Percentiles rank a stretch among this genome's conserved stretches.
Conservation (phyloP, 169 alveolate genomes). For the Babesia ovis region DNA sequence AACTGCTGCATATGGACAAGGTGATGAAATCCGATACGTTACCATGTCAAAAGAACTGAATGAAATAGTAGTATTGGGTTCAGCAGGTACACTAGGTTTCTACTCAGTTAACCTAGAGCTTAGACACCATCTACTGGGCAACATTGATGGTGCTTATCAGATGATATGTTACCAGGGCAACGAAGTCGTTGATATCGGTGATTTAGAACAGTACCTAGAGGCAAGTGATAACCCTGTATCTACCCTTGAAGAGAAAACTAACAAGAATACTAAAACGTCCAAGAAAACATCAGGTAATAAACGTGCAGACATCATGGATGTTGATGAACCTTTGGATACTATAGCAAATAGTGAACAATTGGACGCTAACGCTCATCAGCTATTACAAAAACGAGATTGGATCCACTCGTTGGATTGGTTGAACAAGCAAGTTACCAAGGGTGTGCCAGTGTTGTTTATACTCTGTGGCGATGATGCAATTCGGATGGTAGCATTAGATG, state of each 20-base stretch:
- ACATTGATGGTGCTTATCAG: constrained; percentile 51
- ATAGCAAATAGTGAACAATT: not conserved
- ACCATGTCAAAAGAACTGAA: constrained; percentile 2
- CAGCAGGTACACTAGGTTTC: constrained; percentile 26
- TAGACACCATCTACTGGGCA: constrained; percentile 26
- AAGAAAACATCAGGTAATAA: not conserved
- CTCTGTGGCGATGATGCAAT: constrained; percentile 63
- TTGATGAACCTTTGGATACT: not conserved
- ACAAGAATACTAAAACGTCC: not conserved
- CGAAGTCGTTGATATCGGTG: not conserved
- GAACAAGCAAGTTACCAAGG: constrained; percentile 3
- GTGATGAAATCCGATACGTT: constrained; percentile 17
- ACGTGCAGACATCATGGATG: constrained; percentile 2
- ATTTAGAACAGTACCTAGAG: not conserved
- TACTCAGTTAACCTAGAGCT: constrained; percentile 34
- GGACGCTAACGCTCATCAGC: not conserved
- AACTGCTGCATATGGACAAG: constrained; percentile 41
- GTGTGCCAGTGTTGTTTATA: constrained; percentile 22
- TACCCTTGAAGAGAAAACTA: not conserved
- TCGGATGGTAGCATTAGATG: constrained; percentile 50
- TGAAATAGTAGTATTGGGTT: constrained; percentile 28
- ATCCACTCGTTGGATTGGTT: constrained; percentile 28
- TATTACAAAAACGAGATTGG: constrained; percentile 9
- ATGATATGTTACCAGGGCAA: constrained; percentile 11
- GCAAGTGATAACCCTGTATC: not conserved